Base-by-base conservation (phyloP, 2,329 filamentous ascomycete species). In the Aureobasidium vineae region DNA sequence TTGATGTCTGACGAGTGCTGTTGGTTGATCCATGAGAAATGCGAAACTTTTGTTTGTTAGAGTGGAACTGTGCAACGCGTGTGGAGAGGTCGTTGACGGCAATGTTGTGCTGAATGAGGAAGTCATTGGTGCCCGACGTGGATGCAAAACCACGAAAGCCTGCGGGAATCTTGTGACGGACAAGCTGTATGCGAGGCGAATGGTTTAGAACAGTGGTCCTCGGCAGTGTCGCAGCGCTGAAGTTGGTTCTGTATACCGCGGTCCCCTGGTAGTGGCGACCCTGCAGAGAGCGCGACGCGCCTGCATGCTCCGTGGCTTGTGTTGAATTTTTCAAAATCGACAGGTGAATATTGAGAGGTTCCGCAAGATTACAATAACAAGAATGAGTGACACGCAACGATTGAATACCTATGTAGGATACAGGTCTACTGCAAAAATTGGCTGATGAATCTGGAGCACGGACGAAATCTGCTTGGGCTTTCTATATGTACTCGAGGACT, bases 1-100 rank as follows among this genome's bases (percentile, higher is more conserved):
- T 66, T 8, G 75, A 70, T 10, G 76, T 75, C 31, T 83, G 82
- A 8, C 90, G 86, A 43, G 90, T 92, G 76, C 86, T 90, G 78
- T 91, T 92, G 31, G 90, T 92, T 0, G 88, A 87, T 68, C 90
- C 90, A 77, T 92, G 90, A 71, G 87, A 90, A 73, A 92, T 88
- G n/a, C 89, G 84, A 76, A 90, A 92, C 2, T 88, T 84, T 73
- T 83, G 77, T 65, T 82, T 77, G 52, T 79, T 79, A 15, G 79
- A 75, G 72, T 85, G 80, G 74, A 85, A 86, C 15, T 76, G 72
- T 60, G 78, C 78, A 54, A 85, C 81, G 63, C 75, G 77, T 5
- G 76, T 73, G 7, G 82, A 78, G 38, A 85, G 81, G 52, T 73
- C 70, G 36, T 78, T 72, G 31, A 85, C 82, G 26, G 77, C 75